Conservation (phyloP, 2,329 filamentous ascomycete genomes). For the Catunica adiposa region DNA sequence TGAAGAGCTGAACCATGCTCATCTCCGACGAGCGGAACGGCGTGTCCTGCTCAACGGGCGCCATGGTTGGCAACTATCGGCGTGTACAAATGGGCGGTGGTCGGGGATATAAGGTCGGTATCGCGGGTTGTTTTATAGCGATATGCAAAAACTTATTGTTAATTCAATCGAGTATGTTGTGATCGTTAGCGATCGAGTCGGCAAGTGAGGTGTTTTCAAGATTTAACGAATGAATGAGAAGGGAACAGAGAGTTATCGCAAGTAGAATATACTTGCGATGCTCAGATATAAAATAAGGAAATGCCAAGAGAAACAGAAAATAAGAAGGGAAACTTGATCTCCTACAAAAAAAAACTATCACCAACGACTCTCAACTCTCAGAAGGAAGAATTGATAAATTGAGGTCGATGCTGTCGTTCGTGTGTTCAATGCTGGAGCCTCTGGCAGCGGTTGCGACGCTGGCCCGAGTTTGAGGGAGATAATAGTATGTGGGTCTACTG, state of each 20-base stretch:
- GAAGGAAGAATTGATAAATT: neutral
- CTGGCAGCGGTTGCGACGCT: neutral
- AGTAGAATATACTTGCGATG: neutral
- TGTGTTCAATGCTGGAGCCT: neutral
- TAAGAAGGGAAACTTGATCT: conserved; percentile 2
- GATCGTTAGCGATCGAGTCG: too few relatives aligned
- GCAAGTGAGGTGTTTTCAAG: neutral
- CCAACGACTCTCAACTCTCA: neutral
- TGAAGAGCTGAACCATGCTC: conserved; percentile 99
- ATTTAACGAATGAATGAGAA: conserved; percentile 1
- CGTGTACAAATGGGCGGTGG: neutral
- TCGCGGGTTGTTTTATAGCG: neutral
- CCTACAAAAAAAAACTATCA: neutral
- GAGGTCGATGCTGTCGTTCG: neutral
- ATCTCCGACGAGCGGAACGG: conserved; percentile 99
- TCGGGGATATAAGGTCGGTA: neutral
- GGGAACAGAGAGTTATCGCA: neutral
- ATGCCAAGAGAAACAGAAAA: neutral
- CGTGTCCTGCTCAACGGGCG: conserved; percentile 63
- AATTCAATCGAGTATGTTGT: neutral
- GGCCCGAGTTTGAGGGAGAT: conserved; percentile 1
- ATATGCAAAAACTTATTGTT: neutral
- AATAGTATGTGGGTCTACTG: neutral
- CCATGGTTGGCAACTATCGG: conserved; percentile 22
- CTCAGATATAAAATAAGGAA: conserved; percentile 3